Conservation (phyloP, 2,329 filamentous ascomycete genomes). For the Botrytis hyacinthi region DNA sequence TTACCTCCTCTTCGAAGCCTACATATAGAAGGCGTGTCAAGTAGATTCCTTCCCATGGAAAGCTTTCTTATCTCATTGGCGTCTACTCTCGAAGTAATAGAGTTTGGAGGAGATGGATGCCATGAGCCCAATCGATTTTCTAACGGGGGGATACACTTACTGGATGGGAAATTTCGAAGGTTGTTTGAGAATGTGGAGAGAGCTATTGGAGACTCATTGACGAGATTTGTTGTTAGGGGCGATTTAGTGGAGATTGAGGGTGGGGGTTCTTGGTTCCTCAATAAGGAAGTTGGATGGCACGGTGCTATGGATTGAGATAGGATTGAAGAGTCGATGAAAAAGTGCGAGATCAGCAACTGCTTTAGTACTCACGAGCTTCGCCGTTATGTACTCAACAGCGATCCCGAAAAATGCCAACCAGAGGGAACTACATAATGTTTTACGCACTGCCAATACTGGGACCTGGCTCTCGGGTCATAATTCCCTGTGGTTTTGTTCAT, state of each 20-base stretch:
- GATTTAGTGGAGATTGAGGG: constrained; percentile 35
- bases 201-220: constrained; percentile 40
- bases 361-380: neutral
- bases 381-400: neutral
- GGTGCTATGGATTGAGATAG: neutral
- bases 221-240: constrained; percentile 47
- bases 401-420: neutral
- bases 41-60: neutral
- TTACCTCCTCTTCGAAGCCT: neutral
- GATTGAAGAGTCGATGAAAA: neutral
- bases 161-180: constrained; percentile 46
- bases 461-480: constrained; percentile 69
- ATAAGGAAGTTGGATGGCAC: constrained; percentile 10
- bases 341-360: neutral
- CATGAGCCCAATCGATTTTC: constrained; percentile 43
- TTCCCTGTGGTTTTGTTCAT: constrained; percentile 77
- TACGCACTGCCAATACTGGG: constrained; percentile 71
- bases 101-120: constrained; percentile 47
- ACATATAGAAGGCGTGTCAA: constrained; percentile 10
- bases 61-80: neutral
- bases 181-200: constrained; percentile 45
- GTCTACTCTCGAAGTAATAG: constrained; percentile 43
- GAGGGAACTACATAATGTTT: constrained; percentile 54
- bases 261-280: constrained; percentile 26
- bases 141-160: constrained; percentile 47